Evolutionary conservation across 225 moss, liverwort and hornwort genomes (phyloP), one percentile per base, ranked within the genome.

Genomic region (Asterella californica): DNA sequence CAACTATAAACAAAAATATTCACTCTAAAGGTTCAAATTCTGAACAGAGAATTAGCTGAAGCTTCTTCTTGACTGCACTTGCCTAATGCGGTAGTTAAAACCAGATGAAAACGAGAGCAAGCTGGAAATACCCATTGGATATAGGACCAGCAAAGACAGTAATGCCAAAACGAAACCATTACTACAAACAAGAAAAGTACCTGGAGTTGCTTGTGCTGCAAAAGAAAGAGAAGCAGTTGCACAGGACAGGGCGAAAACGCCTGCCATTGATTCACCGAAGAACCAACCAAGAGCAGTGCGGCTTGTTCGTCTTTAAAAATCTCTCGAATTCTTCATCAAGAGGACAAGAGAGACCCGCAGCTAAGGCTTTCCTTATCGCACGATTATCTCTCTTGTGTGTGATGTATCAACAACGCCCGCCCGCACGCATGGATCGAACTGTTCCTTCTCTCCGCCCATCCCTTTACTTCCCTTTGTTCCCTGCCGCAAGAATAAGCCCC

Each of bases 181-280:
- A 42, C 42, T 42, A 1, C n/a, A n/a, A 14, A 34, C 12, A 59
- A 10, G n/a, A 14, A 11, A 59, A 14, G 9, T 80, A 83, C 84
- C 84, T 80, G 70, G 30, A 10, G 45, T 24, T 24, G 24, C 24
- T 70, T 45, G 45, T 9, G 76, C 47, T 34, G 76, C 76, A 38
- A 72, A 15, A 21, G 73, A 74, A 36, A 74, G 66, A 25, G 67
- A 68, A 76, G 75, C 59, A 59, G 75, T 36, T 52, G 75, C 81
- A 45, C 66, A 67, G 75, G 66, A 72, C 72, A 84, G 73, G 66
- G 80, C 63, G 72, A 73, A 72, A 80, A 74, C 65, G 27, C 78
- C 67, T 27, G 84, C 80, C 84, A 84, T 84, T 38, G 78, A 74
- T 59, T 54, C 53, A 63, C 77, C 45, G 46, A 47, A 48, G n/a